A percentile compares a stretch with the other conserved stretches of the same genome.
These are phyloP conservation scores for Tricholomella constricta DNA, from an alignment of 768 basidiomycete genomes.

Conservation along the genomic window DNA sequence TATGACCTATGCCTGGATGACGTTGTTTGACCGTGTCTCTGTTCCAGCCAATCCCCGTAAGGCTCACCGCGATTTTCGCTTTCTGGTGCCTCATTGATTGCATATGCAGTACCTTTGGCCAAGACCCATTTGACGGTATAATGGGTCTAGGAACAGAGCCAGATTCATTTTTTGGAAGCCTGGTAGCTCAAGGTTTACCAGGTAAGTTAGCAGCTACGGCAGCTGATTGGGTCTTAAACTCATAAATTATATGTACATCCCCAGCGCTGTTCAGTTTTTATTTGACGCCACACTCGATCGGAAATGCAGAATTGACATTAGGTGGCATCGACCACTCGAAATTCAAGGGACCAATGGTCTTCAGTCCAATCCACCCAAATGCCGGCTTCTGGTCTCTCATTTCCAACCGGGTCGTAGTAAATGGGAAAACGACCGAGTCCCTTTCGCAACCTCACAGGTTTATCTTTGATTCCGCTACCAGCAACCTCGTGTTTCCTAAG, in stretches of 20 bases:
- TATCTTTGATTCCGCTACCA: slow-evolving; percentile 60
- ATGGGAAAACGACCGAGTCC: slow-evolving; percentile 47
- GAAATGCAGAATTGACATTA: slow-evolving; percentile 54
- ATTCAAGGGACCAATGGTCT: slow-evolving; percentile 38
- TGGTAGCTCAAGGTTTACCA: slow-evolving; percentile 48
- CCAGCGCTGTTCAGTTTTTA: slow-evolving; percentile 53
- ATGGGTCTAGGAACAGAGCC: slow-evolving; percentile 50
- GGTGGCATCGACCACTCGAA: slow-evolving; percentile 55
- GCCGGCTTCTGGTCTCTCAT: slow-evolving; percentile 41
- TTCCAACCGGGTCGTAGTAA: slow-evolving; percentile 49
- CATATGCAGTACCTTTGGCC: background rate
- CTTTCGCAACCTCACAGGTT: slow-evolving; percentile 40
- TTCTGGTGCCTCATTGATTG: slow-evolving; percentile 36
- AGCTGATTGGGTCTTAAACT: background rate
- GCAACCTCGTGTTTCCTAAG: slow-evolving; percentile 53
- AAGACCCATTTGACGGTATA: slow-evolving; percentile 8
- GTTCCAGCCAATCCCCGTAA: slow-evolving; percentile 47
- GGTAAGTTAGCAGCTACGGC: slow-evolving; percentile 30
- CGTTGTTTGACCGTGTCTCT: too few relatives aligned
- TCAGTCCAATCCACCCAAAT: slow-evolving; percentile 6
- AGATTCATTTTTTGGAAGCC: slow-evolving; percentile 49
- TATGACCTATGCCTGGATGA: too few relatives aligned
- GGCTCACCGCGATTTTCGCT: slow-evolving; percentile 50
- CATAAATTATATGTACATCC: background rate
- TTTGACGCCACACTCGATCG: slow-evolving; percentile 48